These are phyloP conservation scores for Daldinia bambusicola DNA, from an alignment of 495 filamentous ascomycete genomes.

Conservation along the genomic window DNA sequence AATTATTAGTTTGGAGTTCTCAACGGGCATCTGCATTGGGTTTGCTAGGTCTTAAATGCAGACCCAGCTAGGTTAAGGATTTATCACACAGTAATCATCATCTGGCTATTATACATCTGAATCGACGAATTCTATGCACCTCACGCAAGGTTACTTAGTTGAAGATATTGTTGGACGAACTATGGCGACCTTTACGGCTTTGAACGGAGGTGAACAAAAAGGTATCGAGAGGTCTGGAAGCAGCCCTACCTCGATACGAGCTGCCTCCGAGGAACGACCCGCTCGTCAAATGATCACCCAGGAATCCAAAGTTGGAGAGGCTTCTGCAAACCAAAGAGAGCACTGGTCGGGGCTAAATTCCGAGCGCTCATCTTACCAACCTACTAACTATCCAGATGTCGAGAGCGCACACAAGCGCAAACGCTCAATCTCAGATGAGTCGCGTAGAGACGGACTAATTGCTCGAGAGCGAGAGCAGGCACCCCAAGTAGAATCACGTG, in stretches of 20 bases:
- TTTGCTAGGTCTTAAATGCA: constrained; percentile 23
- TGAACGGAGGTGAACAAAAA: constrained; percentile 60
- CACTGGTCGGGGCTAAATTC: constrained; percentile 48
- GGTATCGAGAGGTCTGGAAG: constrained; percentile 46
- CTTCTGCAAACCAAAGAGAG: constrained; percentile 47
- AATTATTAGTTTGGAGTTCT: not conserved
- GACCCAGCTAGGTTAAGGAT: constrained; percentile 17
- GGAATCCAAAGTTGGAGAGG: constrained; percentile 50
- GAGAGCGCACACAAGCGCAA: constrained; percentile 65
- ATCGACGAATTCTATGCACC: constrained; percentile 44
- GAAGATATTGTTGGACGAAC: constrained; percentile 51
- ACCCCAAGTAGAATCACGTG: constrained; percentile 55
- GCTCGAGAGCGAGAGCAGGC: constrained; percentile 42
- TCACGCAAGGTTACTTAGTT: constrained; percentile 39
- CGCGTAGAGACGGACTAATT: constrained; percentile 47
- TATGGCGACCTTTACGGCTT: constrained; percentile 60
- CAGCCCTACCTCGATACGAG: constrained; percentile 43
- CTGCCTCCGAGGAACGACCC: constrained; percentile 44
- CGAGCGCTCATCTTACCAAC: constrained; percentile 53
- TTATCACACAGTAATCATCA: constrained; percentile 18
- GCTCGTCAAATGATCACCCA: constrained; percentile 35
- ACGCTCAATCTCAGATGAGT: constrained; percentile 59
- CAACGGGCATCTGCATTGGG: not conserved
- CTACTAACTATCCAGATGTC: constrained; percentile 50
- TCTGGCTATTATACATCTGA: constrained; percentile 6